phyloP scores from a whole-genome alignment of 2,329 filamentous ascomycete genomes.

The Huntiella savannae region DNA sequence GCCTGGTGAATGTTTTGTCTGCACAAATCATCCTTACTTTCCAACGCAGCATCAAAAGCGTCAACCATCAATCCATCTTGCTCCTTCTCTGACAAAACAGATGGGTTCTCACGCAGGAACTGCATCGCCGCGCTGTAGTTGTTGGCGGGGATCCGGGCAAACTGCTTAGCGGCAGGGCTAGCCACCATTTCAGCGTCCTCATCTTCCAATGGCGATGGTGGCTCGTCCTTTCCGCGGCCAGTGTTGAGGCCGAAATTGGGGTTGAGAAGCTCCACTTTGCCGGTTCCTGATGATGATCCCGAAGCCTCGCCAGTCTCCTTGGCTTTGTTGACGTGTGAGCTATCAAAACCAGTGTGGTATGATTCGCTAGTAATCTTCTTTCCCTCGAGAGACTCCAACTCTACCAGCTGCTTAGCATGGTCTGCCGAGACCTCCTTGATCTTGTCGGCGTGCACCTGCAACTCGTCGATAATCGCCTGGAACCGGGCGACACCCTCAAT shows the following conservation, averaged over 20 bases:
- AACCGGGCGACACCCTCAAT: conserved; percentile 44
- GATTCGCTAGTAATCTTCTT: conserved; percentile 88
- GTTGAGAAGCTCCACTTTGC: conserved; percentile 26
- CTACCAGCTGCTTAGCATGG: conserved; percentile 51
- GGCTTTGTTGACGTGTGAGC: conserved; percentile 56
- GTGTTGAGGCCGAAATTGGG: conserved; percentile 27
- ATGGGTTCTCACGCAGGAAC: conserved; percentile 62
- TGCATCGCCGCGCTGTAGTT: conserved; percentile 56
- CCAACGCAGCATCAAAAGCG: conserved; percentile 75
- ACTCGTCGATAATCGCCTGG: conserved; percentile 57
- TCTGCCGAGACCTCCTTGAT: conserved; percentile 62
- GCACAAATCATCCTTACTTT: conserved; percentile 55
- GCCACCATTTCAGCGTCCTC: conserved; percentile 60
- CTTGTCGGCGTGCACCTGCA: conserved; percentile 58
- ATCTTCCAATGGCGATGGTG: conserved; percentile 21
- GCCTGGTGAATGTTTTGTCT: conserved; percentile 86
- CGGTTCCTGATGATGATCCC: conserved; percentile 19
- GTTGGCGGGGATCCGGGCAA: conserved; percentile 56
- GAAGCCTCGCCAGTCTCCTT: conserved; percentile 26
- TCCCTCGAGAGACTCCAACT: conserved; percentile 68
- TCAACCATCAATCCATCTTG: conserved; percentile 80
- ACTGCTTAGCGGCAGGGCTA: conserved; percentile 59
- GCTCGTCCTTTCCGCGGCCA: conserved; percentile 8
- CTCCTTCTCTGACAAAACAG: conserved; percentile 65
- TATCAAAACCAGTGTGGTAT: conserved; percentile 79